Evolutionary conservation across 2,329 filamentous ascomycete genomes (phyloP).

Genomic region (Neofusicoccum kwambonambiense): DNA sequence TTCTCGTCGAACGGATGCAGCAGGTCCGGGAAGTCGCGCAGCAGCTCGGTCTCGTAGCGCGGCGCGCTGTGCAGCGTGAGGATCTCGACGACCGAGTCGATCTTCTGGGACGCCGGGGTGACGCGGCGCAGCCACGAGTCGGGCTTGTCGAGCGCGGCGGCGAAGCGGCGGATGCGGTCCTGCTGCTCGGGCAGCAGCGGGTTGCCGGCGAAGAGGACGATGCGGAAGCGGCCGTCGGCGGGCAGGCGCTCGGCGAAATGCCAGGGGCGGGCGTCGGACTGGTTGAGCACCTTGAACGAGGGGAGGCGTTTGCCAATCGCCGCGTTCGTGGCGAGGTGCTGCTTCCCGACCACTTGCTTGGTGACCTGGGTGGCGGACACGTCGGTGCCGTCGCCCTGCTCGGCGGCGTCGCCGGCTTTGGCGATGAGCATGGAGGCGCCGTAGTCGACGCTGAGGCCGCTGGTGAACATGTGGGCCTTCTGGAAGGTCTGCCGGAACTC

Average conservation of each 20-base stretch:
- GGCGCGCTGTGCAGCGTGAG: conserved; percentile 59
- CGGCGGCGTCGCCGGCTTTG: conserved; percentile 47
- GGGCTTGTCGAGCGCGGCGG: conserved; percentile 40
- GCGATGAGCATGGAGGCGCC: conserved; percentile 55
- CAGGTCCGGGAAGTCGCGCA: conserved; percentile 44
- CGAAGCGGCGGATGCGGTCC: conserved; percentile 48
- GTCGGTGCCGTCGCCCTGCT: conserved; percentile 51
- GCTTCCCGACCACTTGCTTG: conserved; percentile 31
- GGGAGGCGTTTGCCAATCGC: conserved; percentile 59
- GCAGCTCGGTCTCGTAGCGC: conserved; percentile 45
- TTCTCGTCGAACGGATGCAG: conserved; percentile 44
- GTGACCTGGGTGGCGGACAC: conserved; percentile 27
- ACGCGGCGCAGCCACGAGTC: conserved; percentile 46
- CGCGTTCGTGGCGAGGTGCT: conserved; percentile 46
- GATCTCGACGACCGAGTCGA: conserved; percentile 57
- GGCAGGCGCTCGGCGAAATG: conserved; percentile 58
- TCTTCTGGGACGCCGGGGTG: conserved; percentile 38
- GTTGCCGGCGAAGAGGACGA: conserved; percentile 63
- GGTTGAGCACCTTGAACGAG: conserved; percentile 60
- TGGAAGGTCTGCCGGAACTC: conserved; percentile 62
- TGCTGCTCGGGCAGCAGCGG: conserved; percentile 47
- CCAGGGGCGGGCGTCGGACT: conserved; percentile 56
- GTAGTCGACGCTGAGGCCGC: conserved; percentile 60
- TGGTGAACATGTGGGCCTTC: conserved; percentile 61
- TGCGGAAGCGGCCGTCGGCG: conserved; percentile 58